phyloP scores from a whole-genome alignment of 305 asterid species.

The Euphrasia arctica region DNA sequence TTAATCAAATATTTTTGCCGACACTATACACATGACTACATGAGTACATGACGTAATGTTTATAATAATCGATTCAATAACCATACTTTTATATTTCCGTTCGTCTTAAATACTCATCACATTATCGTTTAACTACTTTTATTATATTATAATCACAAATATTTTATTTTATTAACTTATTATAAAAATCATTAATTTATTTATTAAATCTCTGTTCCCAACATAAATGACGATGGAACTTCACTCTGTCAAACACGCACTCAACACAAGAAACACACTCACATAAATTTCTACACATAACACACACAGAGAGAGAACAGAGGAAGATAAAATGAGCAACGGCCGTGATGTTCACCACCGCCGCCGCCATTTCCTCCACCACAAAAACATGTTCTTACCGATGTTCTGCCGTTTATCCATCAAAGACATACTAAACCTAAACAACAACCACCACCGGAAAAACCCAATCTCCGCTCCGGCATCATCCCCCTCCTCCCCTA shows the following conservation, averaged over 20 bases:
- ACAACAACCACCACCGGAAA: slow-evolving; percentile 20
- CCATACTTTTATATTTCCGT: too few relatives aligned
- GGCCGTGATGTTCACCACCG: slow-evolving; percentile 18
- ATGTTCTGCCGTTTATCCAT: slow-evolving; percentile 55
- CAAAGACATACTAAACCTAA: slow-evolving; percentile 40
- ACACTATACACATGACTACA: too few relatives aligned
- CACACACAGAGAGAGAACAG: neutral
- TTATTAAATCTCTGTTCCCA: too few relatives aligned
- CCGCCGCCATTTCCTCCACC: slow-evolving; percentile 29
- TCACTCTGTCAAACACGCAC: neutral
- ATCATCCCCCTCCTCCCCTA: neutral
- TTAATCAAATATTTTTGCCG: too few relatives aligned
- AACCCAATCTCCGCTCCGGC: slow-evolving; percentile 42
- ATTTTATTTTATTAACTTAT: too few relatives aligned
- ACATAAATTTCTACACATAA: neutral
- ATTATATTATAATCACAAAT: too few relatives aligned
- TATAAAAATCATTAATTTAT: too few relatives aligned
- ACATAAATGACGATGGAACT: too few relatives aligned
- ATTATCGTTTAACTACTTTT: too few relatives aligned
- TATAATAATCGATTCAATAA: too few relatives aligned
- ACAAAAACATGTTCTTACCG: slow-evolving; percentile 40
- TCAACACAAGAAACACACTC: slow-evolving; percentile 5
- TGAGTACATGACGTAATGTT: too few relatives aligned
- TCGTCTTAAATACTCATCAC: too few relatives aligned
- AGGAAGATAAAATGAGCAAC: slow-evolving; percentile 21